Evolutionary conservation across 164 flowering plant genomes (phyloP).

Genomic region (Macadamia integrifolia): DNA sequence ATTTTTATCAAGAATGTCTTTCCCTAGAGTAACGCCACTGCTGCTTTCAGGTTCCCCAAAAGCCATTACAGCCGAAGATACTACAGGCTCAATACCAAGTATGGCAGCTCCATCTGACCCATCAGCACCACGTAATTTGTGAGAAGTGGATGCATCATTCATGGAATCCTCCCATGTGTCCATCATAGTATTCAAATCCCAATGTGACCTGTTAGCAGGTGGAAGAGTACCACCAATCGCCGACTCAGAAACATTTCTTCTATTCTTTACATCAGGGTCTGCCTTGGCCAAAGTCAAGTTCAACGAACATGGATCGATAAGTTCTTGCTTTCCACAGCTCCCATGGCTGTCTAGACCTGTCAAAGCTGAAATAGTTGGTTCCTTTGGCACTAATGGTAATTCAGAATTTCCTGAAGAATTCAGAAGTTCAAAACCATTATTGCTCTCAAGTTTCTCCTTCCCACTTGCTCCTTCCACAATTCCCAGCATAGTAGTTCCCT

Average conservation of each 20-base stretch:
- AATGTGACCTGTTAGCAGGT: conserved; percentile 43
- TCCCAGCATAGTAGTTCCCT: conserved; percentile 9
- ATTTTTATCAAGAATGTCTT: conserved; percentile 10
- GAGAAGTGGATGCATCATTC: conserved; percentile 10
- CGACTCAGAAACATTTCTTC: neutral
- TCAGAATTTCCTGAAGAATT: conserved; percentile 14
- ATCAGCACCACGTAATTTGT: conserved; percentile 9
- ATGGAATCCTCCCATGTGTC: conserved; percentile 55
- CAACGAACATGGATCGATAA: conserved; percentile 23
- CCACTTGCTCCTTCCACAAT: conserved; percentile 9
- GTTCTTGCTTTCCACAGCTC: conserved; percentile 15
- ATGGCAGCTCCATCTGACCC: neutral
- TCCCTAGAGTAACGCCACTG: conserved; percentile 9
- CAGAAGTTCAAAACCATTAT: conserved; percentile 6
- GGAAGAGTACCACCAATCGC: conserved; percentile 6
- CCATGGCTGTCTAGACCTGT: conserved; percentile 13
- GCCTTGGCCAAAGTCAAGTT: conserved; percentile 32
- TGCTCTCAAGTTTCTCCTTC: conserved; percentile 7
- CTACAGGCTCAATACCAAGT: conserved; percentile 15
- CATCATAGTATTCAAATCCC: conserved; percentile 74
- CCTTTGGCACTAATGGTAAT: conserved; percentile 22
- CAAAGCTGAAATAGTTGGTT: conserved; percentile 13
- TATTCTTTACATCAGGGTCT: conserved; percentile 1
- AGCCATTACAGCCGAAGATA: conserved; percentile 8
- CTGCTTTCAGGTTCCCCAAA: conserved; percentile 8